Base-by-base conservation (phyloP, 2,329 filamentous ascomycete genomes). In the Colletotrichum sp. region DNA sequence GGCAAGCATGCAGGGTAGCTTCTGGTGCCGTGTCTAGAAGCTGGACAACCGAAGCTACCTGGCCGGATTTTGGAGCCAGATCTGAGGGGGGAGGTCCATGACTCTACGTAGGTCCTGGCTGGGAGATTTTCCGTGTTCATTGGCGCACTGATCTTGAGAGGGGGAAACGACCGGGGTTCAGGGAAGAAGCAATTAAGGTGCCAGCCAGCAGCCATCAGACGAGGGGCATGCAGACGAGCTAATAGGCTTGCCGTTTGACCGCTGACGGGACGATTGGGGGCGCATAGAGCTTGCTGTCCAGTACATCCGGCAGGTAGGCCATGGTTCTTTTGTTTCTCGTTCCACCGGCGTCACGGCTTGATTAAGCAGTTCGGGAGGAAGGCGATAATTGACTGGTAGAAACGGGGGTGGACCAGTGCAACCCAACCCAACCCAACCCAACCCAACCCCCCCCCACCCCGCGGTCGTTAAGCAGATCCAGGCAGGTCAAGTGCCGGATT, bases 401-500 rank as follows among this genome's bases (percentile, higher is more conserved):
- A 62, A 27, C 34, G n/a, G 33, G 6, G 55, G 51, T 36, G 61
- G 70, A 55, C 18, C 62, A 9, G 16, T 66, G 71, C 55, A 29
- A 70, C 71, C 27, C 43, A 66, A 70, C 61, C 43, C 43, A 21
- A 6, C 43, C 43, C 55, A 29, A 70, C 71, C 27, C 43, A 66
- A 70, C 61, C 43, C 43, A 21, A 6, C 43, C 43, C n/a, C n/a
- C n/a, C n/a, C n/a, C 24, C 24, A n/a, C 66, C 66, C 55, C 61
- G 67, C 62, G 38, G 55, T 62, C n/a, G n/a, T 58, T 34, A 16
- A 47, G 61, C 66, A 66, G 67, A 71, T 71, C 67, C 29, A 31
- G 71, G 55, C 65, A 73, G 71, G 71, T 73, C 67, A 70, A 73
- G 43, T 73, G 62, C 71, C 71, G 71, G 61, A 66, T 61, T 61